A percentile compares a stretch with the other conserved stretches of the same genome.
Conservation (phyloP, 305 asterid genomes). For the Monarda citriodora region DNA sequence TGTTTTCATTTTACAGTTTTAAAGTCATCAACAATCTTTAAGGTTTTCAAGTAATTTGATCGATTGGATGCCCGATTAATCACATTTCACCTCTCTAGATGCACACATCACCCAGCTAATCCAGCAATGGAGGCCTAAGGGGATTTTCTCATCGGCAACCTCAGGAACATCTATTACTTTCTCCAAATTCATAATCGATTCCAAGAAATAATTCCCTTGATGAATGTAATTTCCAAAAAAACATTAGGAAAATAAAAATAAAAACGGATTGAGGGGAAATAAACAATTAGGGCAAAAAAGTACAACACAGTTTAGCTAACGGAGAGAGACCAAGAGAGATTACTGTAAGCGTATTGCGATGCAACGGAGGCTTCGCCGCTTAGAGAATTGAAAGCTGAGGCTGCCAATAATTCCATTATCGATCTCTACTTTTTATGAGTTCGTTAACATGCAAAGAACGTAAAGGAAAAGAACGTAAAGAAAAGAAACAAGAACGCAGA, state of each 20-base stretch:
- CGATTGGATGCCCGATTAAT: not conserved
- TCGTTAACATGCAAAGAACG: too few species aligned
- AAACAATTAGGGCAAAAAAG: conserved; percentile 8
- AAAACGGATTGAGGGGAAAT: not conserved
- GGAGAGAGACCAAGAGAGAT: conserved; percentile 22
- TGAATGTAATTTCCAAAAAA: not conserved
- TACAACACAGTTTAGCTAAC: not conserved
- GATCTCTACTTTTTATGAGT: too few species aligned
- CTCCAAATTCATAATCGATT: conserved; percentile 4
- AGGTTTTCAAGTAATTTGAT: not conserved
- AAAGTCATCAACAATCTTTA: not conserved
- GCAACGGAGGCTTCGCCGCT: conserved; percentile 51
- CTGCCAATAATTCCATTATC: conserved; percentile 58
- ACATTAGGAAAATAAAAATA: not conserved
- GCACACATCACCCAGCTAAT: not conserved
- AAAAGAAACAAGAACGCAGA: too few species aligned
- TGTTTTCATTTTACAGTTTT: too few species aligned
- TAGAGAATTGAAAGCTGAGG: conserved; percentile 26
- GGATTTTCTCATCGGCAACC: conserved; percentile 2
- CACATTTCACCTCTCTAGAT: not conserved
- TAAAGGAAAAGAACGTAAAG: too few species aligned
- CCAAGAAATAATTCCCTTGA: not conserved
- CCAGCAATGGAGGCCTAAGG: not conserved
- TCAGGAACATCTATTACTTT: not conserved
- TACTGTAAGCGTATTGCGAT: conserved; percentile 88